phyloP scores from a whole-genome alignment of 2,329 filamentous ascomycete species.

The Colletotrichum sp. region DNA sequence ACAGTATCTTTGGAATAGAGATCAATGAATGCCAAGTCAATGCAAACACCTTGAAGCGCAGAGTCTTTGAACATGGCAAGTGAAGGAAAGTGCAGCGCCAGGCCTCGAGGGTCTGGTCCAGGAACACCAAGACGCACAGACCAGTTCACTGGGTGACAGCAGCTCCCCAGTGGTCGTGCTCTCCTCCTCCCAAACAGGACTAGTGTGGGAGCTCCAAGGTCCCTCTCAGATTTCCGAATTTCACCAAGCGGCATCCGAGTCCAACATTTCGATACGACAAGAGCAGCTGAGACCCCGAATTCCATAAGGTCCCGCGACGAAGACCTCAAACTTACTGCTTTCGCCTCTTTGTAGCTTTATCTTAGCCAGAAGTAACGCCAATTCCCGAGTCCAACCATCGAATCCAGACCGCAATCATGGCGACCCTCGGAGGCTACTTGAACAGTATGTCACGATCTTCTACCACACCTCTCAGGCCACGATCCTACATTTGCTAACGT shows the following conservation, averaged over 20 bases:
- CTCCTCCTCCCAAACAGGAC: background rate
- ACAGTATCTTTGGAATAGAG: background rate
- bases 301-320: background rate
- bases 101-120: background rate
- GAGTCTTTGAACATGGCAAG: background rate
- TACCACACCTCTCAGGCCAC: background rate
- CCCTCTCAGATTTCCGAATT: constrained; percentile 15
- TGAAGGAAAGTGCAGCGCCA: background rate
- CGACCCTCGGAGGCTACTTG: constrained; percentile 48
- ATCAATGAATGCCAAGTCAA: background rate
- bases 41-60: background rate
- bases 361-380: background rate
- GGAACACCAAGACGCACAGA: background rate
- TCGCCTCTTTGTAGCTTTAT: background rate
- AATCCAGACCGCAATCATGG: constrained; percentile 35
- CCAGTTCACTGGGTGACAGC: background rate
- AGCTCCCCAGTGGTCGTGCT: background rate
- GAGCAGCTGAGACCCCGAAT: background rate
- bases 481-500: constrained; percentile 28
- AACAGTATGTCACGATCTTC: constrained; percentile 39
- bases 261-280: constrained; percentile 3
- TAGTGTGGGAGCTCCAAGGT: constrained; percentile 13
- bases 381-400: background rate
- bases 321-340: background rate
- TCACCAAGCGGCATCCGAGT: background rate